Evolutionary conservation across 169 alveolate species (phyloP).

Genomic region (Perkinsus marinus): DNA sequence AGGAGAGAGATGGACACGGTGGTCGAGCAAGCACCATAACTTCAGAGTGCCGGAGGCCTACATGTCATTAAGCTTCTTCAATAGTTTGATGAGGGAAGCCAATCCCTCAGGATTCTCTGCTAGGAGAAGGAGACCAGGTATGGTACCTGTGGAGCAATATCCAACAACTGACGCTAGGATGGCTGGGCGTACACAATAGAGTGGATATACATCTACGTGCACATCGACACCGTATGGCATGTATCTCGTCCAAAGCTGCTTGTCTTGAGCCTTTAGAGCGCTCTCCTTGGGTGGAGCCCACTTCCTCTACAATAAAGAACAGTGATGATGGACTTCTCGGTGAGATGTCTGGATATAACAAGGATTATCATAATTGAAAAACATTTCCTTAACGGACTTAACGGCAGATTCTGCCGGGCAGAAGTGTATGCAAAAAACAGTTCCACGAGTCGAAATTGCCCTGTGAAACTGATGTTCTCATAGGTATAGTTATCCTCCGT

Average conservation of each 20-base stretch:
- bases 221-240: neutral
- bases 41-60: neutral
- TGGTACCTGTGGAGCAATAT: neutral
- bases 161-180: neutral
- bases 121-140: neutral
- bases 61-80: neutral
- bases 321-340: too few relatives aligned
- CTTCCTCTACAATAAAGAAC: too few relatives aligned
- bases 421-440: too few relatives aligned
- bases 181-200: neutral
- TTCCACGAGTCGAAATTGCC: too few relatives aligned
- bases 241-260: neutral
- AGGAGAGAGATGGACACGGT: too few relatives aligned
- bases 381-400: too few relatives aligned
- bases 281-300: too few relatives aligned
- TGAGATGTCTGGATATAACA: too few relatives aligned
- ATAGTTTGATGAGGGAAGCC: neutral
- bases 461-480: too few relatives aligned
- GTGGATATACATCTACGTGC: neutral
- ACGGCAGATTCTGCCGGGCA: too few relatives aligned
- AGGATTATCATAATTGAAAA: too few relatives aligned
- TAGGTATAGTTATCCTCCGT: too few relatives aligned
- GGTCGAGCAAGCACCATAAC: neutral
- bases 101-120: neutral
- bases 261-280: neutral